Base-by-base conservation (phyloP, 192 early-diverging fungal species). In the Jimgerdemannia flammicorona region DNA sequence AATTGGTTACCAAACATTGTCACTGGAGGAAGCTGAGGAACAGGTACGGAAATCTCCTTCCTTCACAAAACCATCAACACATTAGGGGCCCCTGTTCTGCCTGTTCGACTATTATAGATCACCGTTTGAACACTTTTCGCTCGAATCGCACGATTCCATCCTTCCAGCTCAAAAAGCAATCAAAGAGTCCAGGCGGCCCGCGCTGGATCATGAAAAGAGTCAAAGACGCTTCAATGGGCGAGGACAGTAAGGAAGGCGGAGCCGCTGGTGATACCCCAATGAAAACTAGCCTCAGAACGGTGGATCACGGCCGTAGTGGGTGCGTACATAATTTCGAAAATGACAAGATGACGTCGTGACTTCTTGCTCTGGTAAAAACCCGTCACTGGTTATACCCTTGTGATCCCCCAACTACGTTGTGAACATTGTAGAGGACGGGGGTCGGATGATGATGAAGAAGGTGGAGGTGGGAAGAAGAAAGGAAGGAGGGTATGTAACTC, bases 1-100 rank as follows among this genome's bases (percentile, higher is more conserved):
- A 74, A 83, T 91, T 44, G 86, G 85, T 63, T 91, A 91, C 72
- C 78, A 84, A 40, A 89, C 89, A 0, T 77, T 93, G 69, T 88
- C 91, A 0, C 69, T 90, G 41, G 92, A 95, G 66, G 91, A 95
- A 82, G 93, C 92, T 2, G 93, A 95, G 72, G 90, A 93, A 75
- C 87, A 91, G 82, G 85, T 93, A 77, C 69, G 72, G 80, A 29
- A 67, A 68, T 71, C 64, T 29, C 9, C 29, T 29, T 0, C 29
- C 29, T 29, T 29, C 29, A 29, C 29, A 29, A 29, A 29, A 29
- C 29, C 29, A 29, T 29, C 29, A 29, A 29, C 29, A 29, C 29
- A 29, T 29, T 29, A 1, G 29, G 29, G 29, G 29, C 29, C 29
- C 29, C 29, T 29, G 29, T 29, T 29, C 29, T 29, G 29, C 29